Percentiles rank a stretch among this genome's conserved stretches.
Evolutionary conservation across 257 asterid genomes (phyloP).

Genomic region (Nicotiana paniculata): DNA sequence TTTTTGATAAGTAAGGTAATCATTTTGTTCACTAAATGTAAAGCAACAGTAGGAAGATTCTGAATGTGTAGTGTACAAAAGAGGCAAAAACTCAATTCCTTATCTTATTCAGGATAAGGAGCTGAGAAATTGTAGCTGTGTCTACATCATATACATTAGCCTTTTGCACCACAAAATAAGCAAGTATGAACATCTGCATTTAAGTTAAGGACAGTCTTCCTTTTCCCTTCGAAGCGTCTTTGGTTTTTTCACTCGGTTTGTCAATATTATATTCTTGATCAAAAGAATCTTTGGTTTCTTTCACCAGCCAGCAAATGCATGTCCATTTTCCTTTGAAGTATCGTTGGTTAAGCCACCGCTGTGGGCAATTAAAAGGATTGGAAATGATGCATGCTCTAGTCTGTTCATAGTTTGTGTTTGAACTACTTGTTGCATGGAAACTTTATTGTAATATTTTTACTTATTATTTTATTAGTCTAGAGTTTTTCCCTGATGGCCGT

Average conservation of each 20-base stretch:
- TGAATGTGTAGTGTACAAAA: neutral
- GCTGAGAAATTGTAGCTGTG: neutral
- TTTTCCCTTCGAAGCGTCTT: neutral
- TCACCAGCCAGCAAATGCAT: neutral
- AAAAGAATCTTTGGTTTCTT: neutral
- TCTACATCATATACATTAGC: neutral
- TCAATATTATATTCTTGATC: too few relatives aligned
- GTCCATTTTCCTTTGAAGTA: too few relatives aligned
- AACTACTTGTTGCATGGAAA: neutral
- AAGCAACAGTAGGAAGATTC: neutral
- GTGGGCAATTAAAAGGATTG: too few relatives aligned
- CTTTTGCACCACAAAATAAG: neutral
- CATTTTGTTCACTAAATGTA: neutral
- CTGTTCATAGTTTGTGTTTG: too few relatives aligned
- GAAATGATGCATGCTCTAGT: too few relatives aligned
- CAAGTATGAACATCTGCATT: neutral
- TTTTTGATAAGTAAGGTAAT: neutral
- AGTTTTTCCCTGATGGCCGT: neutral
- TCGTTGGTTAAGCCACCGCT: too few relatives aligned
- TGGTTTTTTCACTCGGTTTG: neutral
- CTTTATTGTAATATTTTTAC: neutral
- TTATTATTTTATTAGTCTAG: neutral
- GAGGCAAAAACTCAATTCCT: neutral
- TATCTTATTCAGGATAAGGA: neutral
- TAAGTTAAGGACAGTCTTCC: neutral